These are phyloP conservation scores for Thermochaetoides thermophila DNA, from an alignment of 495 filamentous ascomycete species.

Conservation along the genomic window DNA sequence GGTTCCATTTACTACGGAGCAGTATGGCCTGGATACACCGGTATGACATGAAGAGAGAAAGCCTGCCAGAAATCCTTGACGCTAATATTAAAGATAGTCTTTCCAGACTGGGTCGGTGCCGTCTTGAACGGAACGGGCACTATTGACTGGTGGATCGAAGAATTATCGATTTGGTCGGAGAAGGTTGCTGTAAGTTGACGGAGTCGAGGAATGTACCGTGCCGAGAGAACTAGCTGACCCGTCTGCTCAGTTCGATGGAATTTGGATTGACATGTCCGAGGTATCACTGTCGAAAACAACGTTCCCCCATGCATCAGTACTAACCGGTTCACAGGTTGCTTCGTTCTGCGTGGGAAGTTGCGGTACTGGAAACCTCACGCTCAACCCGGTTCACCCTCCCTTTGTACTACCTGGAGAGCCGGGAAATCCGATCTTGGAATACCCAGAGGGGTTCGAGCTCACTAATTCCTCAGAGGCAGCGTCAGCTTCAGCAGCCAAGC, in stretches of 20 bases:
- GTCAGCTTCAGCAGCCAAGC: slow-evolving; percentile 31
- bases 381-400: slow-evolving; percentile 57
- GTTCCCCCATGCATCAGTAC: too few relatives aligned
- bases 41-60: too few relatives aligned
- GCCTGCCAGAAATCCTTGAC: too few relatives aligned
- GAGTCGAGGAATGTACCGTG: not conserved
- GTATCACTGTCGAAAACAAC: too few relatives aligned
- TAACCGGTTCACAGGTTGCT: slow-evolving; percentile 24
- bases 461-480: slow-evolving; percentile 58
- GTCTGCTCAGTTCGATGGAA: slow-evolving; percentile 52
- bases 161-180: slow-evolving; percentile 43
- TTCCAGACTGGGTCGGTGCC: slow-evolving; percentile 42
- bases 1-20: slow-evolving; percentile 60
- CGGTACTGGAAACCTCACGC: slow-evolving; percentile 48
- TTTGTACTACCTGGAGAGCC: slow-evolving; percentile 53
- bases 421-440: slow-evolving; percentile 43
- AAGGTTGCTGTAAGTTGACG: slow-evolving; percentile 29
- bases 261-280: slow-evolving; percentile 88
- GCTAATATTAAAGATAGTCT: slow-evolving; percentile 16
- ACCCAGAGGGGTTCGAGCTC: slow-evolving; percentile 57
- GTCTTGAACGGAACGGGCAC: slow-evolving; percentile 45
- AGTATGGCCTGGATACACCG: slow-evolving; percentile 78
- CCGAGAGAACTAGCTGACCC: not conserved
- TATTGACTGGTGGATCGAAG: slow-evolving; percentile 55
- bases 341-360: slow-evolving; percentile 76